These are phyloP conservation scores for Carnegiea gigantea DNA, from an alignment of 179 eudicot genomes.

Conservation along the genomic window DNA sequence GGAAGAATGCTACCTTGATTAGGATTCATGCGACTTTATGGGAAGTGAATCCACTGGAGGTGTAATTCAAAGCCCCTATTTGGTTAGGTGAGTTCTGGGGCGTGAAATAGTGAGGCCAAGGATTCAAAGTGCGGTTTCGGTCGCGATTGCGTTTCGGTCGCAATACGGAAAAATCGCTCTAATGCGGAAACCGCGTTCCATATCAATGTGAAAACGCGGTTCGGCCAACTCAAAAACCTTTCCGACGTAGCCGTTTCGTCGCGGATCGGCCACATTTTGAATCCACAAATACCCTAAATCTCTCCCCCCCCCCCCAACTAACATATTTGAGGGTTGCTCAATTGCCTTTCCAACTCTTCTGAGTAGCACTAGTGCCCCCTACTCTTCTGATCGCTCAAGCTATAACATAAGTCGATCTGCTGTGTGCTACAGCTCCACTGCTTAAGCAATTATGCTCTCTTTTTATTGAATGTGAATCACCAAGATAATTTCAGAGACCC, in stretches of 20 bases:
- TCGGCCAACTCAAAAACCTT: too few species aligned
- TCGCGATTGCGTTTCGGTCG: too few species aligned
- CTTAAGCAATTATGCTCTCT: neutral
- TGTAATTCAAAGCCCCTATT: neutral
- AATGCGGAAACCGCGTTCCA: too few species aligned
- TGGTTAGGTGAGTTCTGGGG: neutral
- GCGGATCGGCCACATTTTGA: too few species aligned
- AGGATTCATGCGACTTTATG: neutral
- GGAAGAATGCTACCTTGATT: neutral
- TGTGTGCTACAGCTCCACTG: neutral
- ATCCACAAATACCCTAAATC: neutral
- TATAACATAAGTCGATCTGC: neutral
- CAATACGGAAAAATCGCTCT: too few species aligned
- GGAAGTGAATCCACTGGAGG: neutral
- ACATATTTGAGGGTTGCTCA: neutral
- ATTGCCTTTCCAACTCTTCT: neutral
- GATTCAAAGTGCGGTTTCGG: too few species aligned
- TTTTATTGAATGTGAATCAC: neutral
- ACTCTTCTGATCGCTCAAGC: neutral
- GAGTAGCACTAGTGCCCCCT: neutral
- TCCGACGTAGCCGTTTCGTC: too few species aligned
- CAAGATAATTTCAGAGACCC: neutral
- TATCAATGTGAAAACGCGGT: too few species aligned
- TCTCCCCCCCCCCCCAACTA: neutral
- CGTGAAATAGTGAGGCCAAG: too few species aligned